Evolutionary conservation across 2,329 filamentous ascomycete species (phyloP), one percentile per base, ranked within the genome.

Genomic region (Fusarium tjaetaba): DNA sequence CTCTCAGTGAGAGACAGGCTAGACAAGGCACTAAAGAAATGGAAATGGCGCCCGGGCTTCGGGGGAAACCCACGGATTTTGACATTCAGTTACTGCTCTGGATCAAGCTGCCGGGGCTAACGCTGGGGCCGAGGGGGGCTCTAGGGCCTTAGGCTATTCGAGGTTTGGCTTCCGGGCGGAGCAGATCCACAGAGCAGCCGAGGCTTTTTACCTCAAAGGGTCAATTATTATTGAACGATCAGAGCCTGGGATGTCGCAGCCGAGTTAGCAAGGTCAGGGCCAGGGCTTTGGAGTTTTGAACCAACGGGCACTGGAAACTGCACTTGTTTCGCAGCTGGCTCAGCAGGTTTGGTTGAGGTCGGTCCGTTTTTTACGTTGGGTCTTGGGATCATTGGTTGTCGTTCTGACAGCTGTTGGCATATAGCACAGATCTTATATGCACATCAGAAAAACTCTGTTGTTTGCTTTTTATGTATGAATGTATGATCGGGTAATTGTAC

Each of bases 61-160:
- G 74, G 74, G 38, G 68, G 58, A 59, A 70, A 63, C 58, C 42
- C 55, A 76, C 74, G 52, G 51, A 72, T 76, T 61, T 38, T 74
- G 73, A 57, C 36, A 46, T 42, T 63, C 34, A 30, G 30, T 69
- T 75, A 53, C 74, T 48, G 61, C 67, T 76, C 74, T 41, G 65
- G 74, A 42, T 30, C 48, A 62, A 60, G 57, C 32, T 53, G 62
- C 74, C 65, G 67, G 74, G 74, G 60, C 48, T 39, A 41, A 42
- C 57, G 32, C 34, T 53, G 38, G 57, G 62, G 65, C 68, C 66
- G 49, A 46, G 65, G 36, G 43, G 53, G 46, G 22, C 62, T 65
- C 67, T 71, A 26, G 24, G 53, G 49, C 36, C 71, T 63, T 69
- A 73, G 49, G 38, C 59, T 61, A 30, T 58, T 36, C 65, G 48